phyloP scores from a whole-genome alignment of 1,284 basidiomycete genomes.

The Schizophyllum amplum region DNA sequence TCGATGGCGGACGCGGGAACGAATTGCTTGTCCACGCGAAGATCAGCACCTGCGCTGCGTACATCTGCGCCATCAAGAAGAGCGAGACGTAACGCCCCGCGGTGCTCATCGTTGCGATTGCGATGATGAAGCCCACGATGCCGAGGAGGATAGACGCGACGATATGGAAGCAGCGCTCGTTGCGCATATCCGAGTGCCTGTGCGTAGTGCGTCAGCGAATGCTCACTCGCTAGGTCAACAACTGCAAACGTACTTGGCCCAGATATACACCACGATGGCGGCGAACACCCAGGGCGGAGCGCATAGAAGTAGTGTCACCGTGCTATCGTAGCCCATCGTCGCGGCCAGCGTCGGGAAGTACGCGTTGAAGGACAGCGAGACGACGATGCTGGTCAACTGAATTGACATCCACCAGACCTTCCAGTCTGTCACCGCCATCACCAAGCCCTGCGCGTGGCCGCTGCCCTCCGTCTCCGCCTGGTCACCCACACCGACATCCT shows the following conservation, averaged over 20 bases:
- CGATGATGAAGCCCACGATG: constrained; percentile 66
- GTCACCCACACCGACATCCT: constrained; percentile 60
- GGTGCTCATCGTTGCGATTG: constrained; percentile 61
- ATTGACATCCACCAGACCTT: constrained; percentile 63
- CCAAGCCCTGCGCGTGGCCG: constrained; percentile 39
- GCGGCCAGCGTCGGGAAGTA: constrained; percentile 66
- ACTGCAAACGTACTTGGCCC: constrained; percentile 35
- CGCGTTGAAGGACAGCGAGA: constrained; percentile 70
- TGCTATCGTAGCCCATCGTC: constrained; percentile 63
- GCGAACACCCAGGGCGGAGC: constrained; percentile 78
- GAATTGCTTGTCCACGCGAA: constrained; percentile 62
- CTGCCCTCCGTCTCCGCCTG: constrained; percentile 32
- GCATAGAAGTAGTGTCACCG: constrained; percentile 63
- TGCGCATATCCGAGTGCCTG: constrained; percentile 16
- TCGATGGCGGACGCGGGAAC: constrained; percentile 59
- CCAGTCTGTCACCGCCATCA: constrained; percentile 60
- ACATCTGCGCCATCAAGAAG: constrained; percentile 63
- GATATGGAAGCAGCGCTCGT: constrained; percentile 64
- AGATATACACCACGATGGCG: constrained; percentile 40
- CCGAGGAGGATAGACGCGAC: constrained; percentile 42
- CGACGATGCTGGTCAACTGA: constrained; percentile 35
- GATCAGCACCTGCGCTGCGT: constrained; percentile 59
- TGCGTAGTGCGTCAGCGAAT: neutral
- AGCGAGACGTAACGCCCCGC: constrained; percentile 56
- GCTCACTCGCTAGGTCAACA: neutral